Evolutionary conservation across 495 filamentous ascomycete species (phyloP).

Genomic region (Cudoniella acicularis): DNA sequence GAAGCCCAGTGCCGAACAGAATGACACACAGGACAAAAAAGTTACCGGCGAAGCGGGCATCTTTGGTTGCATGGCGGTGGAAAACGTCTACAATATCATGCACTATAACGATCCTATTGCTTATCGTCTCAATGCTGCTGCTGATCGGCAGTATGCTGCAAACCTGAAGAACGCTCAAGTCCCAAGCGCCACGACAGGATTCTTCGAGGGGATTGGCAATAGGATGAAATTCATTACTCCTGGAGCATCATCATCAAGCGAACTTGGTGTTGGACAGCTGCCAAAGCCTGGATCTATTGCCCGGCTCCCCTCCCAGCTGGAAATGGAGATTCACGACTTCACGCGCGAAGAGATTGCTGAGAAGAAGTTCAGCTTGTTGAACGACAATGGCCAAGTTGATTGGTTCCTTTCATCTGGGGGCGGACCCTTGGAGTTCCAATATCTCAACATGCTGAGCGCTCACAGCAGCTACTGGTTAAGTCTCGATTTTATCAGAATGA

Average conservation of each 20-base stretch:
- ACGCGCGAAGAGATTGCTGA: constrained; percentile 89
- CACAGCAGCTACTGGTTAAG: constrained; percentile 92
- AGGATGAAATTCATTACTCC: constrained; percentile 53
- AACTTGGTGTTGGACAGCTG: constrained; percentile 19
- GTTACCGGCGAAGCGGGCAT: constrained; percentile 71
- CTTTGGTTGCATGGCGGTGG: constrained; percentile 88
- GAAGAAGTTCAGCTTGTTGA: constrained; percentile 79
- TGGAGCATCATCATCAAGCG: constrained; percentile 24
- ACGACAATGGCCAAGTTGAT: constrained; percentile 95
- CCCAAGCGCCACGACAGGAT: constrained; percentile 64
- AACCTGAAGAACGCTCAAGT: constrained; percentile 74
- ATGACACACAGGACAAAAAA: constrained; percentile 55
- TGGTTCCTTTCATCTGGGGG: constrained; percentile 76
- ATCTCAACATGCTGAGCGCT: constrained; percentile 95
- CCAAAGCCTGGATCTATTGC: constrained; percentile 35
- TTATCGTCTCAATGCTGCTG: constrained; percentile 85
- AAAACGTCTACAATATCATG: constrained; percentile 96
- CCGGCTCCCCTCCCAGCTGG: constrained; percentile 83
- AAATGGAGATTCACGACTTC: constrained; percentile 95
- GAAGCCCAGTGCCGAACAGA: constrained; percentile 65
- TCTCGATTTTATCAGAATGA: constrained; percentile 77
- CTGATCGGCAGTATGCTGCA: constrained; percentile 75
- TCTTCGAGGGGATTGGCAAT: constrained; percentile 62
- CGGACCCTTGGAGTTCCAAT: constrained; percentile 87
- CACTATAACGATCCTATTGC: constrained; percentile 67